Base-by-base conservation (phyloP, 2,329 filamentous ascomycete species). In the Penicillium sp. region DNA sequence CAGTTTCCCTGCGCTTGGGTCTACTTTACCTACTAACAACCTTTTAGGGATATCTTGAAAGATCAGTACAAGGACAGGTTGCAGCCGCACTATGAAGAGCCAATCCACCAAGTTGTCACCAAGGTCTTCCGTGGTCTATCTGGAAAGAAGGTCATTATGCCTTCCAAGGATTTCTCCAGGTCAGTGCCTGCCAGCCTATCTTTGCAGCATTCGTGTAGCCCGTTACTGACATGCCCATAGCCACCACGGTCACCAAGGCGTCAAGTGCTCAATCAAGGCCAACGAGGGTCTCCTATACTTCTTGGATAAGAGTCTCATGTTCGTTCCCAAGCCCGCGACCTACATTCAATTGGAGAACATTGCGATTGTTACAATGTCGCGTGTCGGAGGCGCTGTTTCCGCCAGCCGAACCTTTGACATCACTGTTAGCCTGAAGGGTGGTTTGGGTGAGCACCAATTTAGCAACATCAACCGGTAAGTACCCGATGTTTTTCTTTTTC, bases 181-280 rank as follows among this genome's bases (percentile, higher is more conserved):
- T 86, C 32, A 63, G 69, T 59, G 3, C 50, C n/a, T 31, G 31
- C 18, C 34, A 16, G n/a, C 18, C n/a, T 29, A 3, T 9, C 8
- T 21, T 29, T 27, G 21, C 23, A 32, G 16, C 4, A 29, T 35
- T 16, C 55, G 59, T 38, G 62, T 47, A 38, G 15, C 45, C n/a
- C 31, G 47, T 50, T 73, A 21, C 51, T 54, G 50, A 54, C n/a
- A 23, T 37, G 1, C 3, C 32, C 21, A 13, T 18, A 54, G 89
- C 63, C 94, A 97, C 77, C 91, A 96, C 72, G 86, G 89, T 67
- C 92, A 97, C 74, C 90, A 87, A 64, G 94, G 94, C 55, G 95
- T 99, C 76, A 99, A 99, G 78, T 99, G 94, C 76, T 96, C 92
- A n/a, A 97, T 99, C 84, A 99, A 99, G 78, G 95, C 95, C 51